A percentile compares a stretch with the other conserved stretches of the same genome.
Evolutionary conservation across 352 stramenopile genomes (phyloP).

Genomic region (Pseudoperonospora humuli): DNA sequence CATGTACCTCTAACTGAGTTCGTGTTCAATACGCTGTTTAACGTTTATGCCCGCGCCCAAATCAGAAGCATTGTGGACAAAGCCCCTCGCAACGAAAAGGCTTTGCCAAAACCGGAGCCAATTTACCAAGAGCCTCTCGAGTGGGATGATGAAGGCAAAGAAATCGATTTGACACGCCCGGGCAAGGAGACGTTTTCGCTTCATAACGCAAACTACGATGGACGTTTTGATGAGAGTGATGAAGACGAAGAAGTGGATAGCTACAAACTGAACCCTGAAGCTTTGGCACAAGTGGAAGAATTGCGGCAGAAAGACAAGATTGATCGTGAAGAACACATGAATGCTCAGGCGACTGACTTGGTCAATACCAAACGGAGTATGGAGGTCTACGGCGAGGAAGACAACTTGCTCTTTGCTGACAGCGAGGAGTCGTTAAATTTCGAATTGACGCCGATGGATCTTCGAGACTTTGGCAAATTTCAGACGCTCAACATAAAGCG

Average conservation of each 20-base stretch:
- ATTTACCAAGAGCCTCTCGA: constrained; percentile 67
- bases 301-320: constrained; percentile 27
- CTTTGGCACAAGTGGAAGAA: constrained; percentile 23
- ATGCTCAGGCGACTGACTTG: constrained; percentile 23
- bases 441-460: constrained; percentile 44
- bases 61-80: constrained; percentile 58
- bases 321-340: constrained; percentile 31
- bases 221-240: constrained; percentile 44
- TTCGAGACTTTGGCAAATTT: constrained; percentile 59
- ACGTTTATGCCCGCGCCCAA: constrained; percentile 74
- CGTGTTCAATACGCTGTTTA: constrained; percentile 69
- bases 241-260: constrained; percentile 37
- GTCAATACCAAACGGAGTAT: constrained; percentile 22
- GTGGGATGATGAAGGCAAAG: constrained; percentile 63
- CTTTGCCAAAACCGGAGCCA: constrained; percentile 24
- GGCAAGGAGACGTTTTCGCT: constrained; percentile 51
- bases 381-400: constrained; percentile 30
- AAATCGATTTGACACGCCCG: constrained; percentile 64
- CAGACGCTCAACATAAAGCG: constrained; percentile 64
- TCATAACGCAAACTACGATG: constrained; percentile 65
- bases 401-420: constrained; percentile 27
- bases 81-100: constrained; percentile 49
- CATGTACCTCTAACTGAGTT: constrained; percentile 56
- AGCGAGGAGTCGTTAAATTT: constrained; percentile 38
- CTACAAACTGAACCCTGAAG: constrained; percentile 36